Evolutionary conservation across 345 rosid species (phyloP).

Genomic region (Sonneratia caseolaris): DNA sequence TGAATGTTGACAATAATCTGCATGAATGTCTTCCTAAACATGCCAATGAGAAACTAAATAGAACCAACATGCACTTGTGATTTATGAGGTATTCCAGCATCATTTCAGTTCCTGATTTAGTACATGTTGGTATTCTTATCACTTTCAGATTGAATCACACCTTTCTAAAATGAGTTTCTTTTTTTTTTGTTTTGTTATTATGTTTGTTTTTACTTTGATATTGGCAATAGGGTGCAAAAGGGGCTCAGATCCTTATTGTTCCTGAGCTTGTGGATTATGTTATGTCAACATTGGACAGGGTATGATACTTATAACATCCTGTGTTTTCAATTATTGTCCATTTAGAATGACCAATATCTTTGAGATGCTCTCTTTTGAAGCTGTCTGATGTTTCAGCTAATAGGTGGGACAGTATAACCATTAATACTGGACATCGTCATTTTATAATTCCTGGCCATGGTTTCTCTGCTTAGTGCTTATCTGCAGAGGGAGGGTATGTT

Average conservation of each 20-base stretch:
- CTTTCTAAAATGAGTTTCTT: not conserved
- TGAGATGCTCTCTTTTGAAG: not conserved
- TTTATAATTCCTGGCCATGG: not conserved
- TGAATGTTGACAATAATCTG: not conserved
- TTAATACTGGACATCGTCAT: not conserved
- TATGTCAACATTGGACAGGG: conserved; percentile 72
- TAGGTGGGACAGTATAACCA: not conserved
- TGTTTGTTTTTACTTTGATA: not conserved
- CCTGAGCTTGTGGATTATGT: conserved; percentile 83
- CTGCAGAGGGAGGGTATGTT: not conserved
- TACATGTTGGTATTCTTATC: not conserved
- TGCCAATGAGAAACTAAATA: not conserved
- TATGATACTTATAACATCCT: conserved; percentile 13
- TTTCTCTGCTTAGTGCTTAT: not conserved
- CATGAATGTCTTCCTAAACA: not conserved
- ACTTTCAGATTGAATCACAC: not conserved
- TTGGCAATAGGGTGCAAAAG: conserved; percentile 56
- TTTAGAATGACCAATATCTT: not conserved
- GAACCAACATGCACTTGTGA: not conserved
- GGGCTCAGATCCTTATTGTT: conserved; percentile 77
- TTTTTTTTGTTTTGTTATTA: conserved; percentile 1
- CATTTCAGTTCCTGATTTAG: not conserved
- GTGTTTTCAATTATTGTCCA: not conserved
- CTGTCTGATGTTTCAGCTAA: not conserved
- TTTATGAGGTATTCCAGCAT: not conserved